phyloP scores from a whole-genome alignment of 2,329 filamentous ascomycete genomes.

The Aureobasidium sp. region DNA sequence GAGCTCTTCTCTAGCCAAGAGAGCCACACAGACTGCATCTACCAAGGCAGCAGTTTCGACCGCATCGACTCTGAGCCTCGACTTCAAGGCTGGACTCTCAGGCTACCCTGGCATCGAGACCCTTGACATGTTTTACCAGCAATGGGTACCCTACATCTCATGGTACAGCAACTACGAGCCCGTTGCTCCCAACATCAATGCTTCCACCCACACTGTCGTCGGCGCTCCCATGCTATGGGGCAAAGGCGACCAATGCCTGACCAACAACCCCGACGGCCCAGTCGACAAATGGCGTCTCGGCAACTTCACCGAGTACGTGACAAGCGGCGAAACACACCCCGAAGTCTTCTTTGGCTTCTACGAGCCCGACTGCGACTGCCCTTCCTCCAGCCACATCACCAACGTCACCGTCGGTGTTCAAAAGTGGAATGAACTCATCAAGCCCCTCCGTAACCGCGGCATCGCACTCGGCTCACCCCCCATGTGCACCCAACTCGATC shows the following conservation, averaged over 20 bases:
- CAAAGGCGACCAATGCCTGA: constrained; percentile 15
- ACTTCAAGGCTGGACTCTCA: constrained; percentile 24
- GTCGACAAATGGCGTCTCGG: constrained; percentile 17
- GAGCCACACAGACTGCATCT: background rate
- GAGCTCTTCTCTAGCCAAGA: background rate
- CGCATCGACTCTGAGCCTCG: constrained; percentile 10
- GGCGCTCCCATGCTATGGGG: constrained; percentile 26
- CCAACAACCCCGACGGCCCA: constrained; percentile 19
- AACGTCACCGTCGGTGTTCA: constrained; percentile 18
- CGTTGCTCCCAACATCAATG: constrained; percentile 17
- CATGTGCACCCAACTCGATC: constrained; percentile 26
- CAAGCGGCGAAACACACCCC: constrained; percentile 19
- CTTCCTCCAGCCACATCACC: constrained; percentile 22
- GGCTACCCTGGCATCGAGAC: constrained; percentile 23
- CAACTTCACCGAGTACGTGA: constrained; percentile 20
- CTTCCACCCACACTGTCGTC: constrained; percentile 18
- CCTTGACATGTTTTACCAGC: constrained; percentile 6
- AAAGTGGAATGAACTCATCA: constrained; percentile 23
- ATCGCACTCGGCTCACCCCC: constrained; percentile 25
- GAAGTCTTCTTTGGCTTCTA: constrained; percentile 28
- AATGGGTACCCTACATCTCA: constrained; percentile 22
- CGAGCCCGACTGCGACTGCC: constrained; percentile 26
- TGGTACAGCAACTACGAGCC: constrained; percentile 28
- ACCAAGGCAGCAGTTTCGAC: constrained; percentile 14
- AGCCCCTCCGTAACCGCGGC: constrained; percentile 22